Percentiles rank a stretch among this genome's conserved stretches.
phyloP scores from a whole-genome alignment of 2,329 filamentous ascomycete genomes.

The Aspergillus ruber region DNA sequence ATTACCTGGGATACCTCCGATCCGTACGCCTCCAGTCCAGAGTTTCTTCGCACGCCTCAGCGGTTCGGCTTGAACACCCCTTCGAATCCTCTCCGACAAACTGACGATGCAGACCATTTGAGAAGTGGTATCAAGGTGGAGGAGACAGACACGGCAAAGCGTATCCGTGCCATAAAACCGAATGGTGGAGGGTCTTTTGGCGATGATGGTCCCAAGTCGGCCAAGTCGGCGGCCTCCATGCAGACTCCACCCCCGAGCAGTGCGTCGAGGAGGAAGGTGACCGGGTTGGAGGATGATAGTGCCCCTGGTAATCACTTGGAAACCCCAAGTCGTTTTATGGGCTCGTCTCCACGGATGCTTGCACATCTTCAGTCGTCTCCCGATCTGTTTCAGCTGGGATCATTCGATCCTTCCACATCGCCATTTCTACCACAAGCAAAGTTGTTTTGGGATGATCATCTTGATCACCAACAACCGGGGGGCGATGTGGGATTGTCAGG shows the following conservation, averaged over 20 bases:
- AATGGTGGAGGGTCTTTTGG: slow-evolving; percentile 11
- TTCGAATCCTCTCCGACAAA: slow-evolving; percentile 16
- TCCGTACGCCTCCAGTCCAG: slow-evolving; percentile 42
- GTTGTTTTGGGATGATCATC: slow-evolving; percentile 44
- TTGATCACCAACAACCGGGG: slow-evolving; percentile 16
- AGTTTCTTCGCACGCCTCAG: slow-evolving; percentile 39
- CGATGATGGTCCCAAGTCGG: slow-evolving; percentile 29
- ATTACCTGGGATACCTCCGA: slow-evolving; percentile 43
- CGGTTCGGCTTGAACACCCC: slow-evolving; percentile 31
- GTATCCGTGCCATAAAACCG: slow-evolving; percentile 24
- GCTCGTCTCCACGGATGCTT: slow-evolving; percentile 44
- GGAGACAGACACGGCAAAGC: slow-evolving; percentile 29
- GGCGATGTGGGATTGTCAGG: slow-evolving; percentile 12
- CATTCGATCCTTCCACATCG: slow-evolving; percentile 49
- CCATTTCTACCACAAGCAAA: slow-evolving; percentile 51
- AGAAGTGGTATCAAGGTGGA: slow-evolving; percentile 18
- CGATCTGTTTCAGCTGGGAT: slow-evolving; percentile 49
- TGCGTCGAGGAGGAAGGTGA: slow-evolving; percentile 46
- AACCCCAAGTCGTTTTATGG: slow-evolving; percentile 40
- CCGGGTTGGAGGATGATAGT: slow-evolving; percentile 24
- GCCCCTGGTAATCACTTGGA: slow-evolving; percentile 32
- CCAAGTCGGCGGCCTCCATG: slow-evolving; percentile 44
- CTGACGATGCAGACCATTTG: slow-evolving; percentile 7
- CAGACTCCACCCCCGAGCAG: slow-evolving; percentile 58
- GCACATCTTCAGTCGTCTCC: slow-evolving; percentile 52